Percentiles rank a stretch among this genome's conserved stretches.
These are phyloP conservation scores for Saccharum hybrid DNA, from an alignment of 202 grass and related monocot genomes.

Conservation along the genomic window DNA sequence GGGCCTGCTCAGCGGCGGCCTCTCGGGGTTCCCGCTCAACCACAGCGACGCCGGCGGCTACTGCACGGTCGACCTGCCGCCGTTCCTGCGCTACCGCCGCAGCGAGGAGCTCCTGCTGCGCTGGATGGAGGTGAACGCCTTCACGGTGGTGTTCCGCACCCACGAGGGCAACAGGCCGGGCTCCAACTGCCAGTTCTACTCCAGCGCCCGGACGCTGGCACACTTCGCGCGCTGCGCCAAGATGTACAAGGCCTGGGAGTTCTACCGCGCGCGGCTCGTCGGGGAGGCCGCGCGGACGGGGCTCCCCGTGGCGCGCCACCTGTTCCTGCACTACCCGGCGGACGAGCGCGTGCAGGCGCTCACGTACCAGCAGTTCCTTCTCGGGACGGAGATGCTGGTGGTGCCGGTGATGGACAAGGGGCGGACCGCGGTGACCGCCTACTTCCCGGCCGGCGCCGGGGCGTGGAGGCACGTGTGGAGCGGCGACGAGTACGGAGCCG, in stretches of 20 bases:
- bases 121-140: constrained; percentile 92
- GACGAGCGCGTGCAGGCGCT: constrained; percentile 64
- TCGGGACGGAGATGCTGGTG: constrained; percentile 78
- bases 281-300: constrained; percentile 64
- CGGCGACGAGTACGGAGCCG: constrained; percentile 52
- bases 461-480: constrained; percentile 83
- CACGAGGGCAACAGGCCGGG: constrained; percentile 87
- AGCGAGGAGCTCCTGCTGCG: constrained; percentile 86
- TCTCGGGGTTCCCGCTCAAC: constrained; percentile 92
- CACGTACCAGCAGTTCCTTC: constrained; percentile 81
- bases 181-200: constrained; percentile 87
- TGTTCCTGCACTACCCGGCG: constrained; percentile 82
- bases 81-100: constrained; percentile 76
- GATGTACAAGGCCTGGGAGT: constrained; percentile 90
- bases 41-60: constrained; percentile 93
- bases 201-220: constrained; percentile 52
- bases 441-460: constrained; percentile 61
- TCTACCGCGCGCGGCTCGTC: constrained; percentile 76
- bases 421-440: constrained; percentile 60
- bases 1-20: constrained; percentile 80
- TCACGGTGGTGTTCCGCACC: constrained; percentile 84
- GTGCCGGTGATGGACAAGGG: constrained; percentile 88
- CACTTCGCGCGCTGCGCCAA: constrained; percentile 91
- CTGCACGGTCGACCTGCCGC: constrained; percentile 84
- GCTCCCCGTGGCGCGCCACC: constrained; percentile 73